These are phyloP conservation scores for Globisporangium uncinulatum DNA, from an alignment of 352 stramenopile species.

Conservation along the genomic window DNA sequence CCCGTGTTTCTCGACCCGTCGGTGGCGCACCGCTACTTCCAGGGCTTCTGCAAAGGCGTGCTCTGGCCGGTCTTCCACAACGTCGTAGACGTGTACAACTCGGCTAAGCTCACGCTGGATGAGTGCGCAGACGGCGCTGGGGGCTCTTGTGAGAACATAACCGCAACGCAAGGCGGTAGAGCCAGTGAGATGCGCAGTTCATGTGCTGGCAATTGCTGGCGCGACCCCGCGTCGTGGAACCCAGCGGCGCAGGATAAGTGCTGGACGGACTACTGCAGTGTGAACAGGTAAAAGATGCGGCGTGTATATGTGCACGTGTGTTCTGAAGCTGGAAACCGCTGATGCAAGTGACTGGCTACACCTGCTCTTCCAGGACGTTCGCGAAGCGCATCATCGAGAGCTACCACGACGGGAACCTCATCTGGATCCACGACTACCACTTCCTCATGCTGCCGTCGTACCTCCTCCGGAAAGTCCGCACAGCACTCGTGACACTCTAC, in stretches of 20 bases:
- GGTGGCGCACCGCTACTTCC: constrained; percentile 81
- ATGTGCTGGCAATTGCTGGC: constrained; percentile 30
- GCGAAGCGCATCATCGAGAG: constrained; percentile 54
- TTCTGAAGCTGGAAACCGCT: neutral
- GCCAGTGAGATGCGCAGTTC: constrained; percentile 1
- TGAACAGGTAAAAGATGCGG: constrained; percentile 30
- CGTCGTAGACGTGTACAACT: constrained; percentile 95
- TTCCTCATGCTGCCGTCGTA: constrained; percentile 97
- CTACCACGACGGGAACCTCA: constrained; percentile 79
- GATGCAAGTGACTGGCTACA: neutral
- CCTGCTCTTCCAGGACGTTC: constrained; percentile 23
- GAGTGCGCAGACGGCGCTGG: constrained; percentile 10
- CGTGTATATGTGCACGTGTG: neutral
- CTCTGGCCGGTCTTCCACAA: constrained; percentile 98
- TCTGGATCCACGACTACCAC: constrained; percentile 99
- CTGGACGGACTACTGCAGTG: constrained; percentile 74
- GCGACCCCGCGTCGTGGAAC: constrained; percentile 70
- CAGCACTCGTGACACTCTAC: constrained; percentile 95
- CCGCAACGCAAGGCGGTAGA: neutral
- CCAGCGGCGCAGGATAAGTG: constrained; percentile 69
- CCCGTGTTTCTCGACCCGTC: constrained; percentile 92
- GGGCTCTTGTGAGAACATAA: constrained; percentile 1
- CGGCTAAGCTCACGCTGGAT: constrained; percentile 59
- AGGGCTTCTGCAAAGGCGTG: constrained; percentile 97
- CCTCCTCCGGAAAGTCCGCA: constrained; percentile 87